Evolutionary conservation across 2,329 filamentous ascomycete genomes (phyloP).

Genomic region (Capronia americana): DNA sequence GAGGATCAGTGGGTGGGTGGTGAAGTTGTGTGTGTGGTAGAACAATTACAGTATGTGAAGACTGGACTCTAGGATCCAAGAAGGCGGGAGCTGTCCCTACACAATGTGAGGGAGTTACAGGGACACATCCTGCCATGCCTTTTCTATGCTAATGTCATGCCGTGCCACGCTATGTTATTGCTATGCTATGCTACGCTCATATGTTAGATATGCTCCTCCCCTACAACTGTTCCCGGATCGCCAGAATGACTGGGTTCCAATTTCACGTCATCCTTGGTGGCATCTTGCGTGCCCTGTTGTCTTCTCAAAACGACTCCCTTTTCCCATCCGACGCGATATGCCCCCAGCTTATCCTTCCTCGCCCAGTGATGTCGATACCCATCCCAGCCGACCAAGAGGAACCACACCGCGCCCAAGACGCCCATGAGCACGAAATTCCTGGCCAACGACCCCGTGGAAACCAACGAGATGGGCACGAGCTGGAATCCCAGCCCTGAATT

Average conservation of each 20-base stretch:
- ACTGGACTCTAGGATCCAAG: too few species aligned
- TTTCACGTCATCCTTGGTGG: constrained; percentile 4
- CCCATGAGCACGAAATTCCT: constrained; percentile 28
- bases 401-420: constrained; percentile 24
- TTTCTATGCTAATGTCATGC: too few species aligned
- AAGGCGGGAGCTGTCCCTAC: too few species aligned
- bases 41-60: too few species aligned
- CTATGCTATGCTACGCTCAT: not conserved
- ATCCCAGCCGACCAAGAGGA: constrained; percentile 20
- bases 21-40: too few species aligned
- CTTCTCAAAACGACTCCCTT: constrained; percentile 11
- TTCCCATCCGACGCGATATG: constrained; percentile 19
- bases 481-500: constrained; percentile 62
- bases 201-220: not conserved
- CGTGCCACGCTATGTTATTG: too few species aligned
- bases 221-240: not conserved
- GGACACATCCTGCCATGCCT: too few species aligned
- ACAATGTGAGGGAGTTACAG: too few species aligned
- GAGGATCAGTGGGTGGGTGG: too few species aligned
- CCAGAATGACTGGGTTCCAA: not conserved
- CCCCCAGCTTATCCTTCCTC: constrained; percentile 20
- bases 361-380: constrained; percentile 17
- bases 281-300: not conserved
- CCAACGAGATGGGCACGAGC: constrained; percentile 46
- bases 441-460: constrained; percentile 16